Conservation (phyloP, 2,329 filamentous ascomycete species). For the Cytospora mali region DNA sequence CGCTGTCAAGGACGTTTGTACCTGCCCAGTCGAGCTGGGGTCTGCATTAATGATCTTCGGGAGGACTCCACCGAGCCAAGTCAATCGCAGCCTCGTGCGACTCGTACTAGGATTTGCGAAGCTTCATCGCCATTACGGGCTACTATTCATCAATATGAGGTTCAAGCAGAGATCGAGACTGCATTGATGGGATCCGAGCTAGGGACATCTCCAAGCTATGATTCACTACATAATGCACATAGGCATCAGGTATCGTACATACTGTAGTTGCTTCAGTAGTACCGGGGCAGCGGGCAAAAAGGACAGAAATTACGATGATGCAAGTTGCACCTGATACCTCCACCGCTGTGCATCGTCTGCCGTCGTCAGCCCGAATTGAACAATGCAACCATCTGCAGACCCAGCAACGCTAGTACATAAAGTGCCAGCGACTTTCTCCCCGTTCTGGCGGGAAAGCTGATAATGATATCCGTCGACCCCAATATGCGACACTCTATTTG, state of each 20-base stretch:
- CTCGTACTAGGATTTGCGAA: background rate
- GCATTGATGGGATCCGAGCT: no score
- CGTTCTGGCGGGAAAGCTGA: slow-evolving; percentile 4
- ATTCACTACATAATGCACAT: background rate
- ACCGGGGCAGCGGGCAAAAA: background rate
- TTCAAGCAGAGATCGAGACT: no score
- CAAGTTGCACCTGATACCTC: background rate
- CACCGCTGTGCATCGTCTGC: background rate
- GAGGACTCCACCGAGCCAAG: slow-evolving; percentile 12
- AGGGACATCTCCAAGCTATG: background rate
- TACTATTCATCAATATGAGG: no score
- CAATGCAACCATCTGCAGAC: background rate
- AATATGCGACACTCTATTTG: no score
- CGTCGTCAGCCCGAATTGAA: background rate
- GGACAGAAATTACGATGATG: background rate
- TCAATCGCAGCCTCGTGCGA: background rate
- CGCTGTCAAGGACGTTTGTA: background rate
- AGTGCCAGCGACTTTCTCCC: slow-evolving; percentile 8
- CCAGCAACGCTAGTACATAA: slow-evolving; percentile 5
- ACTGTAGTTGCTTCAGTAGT: no score
- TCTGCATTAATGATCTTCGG: slow-evolving; percentile 11
- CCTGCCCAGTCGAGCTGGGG: slow-evolving; percentile 16
- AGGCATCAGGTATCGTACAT: background rate
- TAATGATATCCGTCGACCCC: slow-evolving; percentile 7
- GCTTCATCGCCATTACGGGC: background rate